Percentiles rank a stretch among this genome's conserved stretches.
Evolutionary conservation across 2,329 filamentous ascomycete species (phyloP).

Genomic region (Leptodontidium sp.): DNA sequence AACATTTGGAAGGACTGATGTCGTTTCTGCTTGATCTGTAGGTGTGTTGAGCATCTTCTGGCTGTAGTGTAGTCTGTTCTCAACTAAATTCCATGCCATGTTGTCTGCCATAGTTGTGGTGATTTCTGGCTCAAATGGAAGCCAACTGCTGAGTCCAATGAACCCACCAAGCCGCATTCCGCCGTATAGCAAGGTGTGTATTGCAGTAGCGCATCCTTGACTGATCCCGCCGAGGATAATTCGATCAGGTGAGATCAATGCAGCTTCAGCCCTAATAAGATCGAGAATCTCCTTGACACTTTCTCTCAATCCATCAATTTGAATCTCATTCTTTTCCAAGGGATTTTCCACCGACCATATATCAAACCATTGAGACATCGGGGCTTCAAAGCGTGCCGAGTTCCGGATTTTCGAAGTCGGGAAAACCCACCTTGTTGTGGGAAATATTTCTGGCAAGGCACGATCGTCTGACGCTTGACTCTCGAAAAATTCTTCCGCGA

Average conservation of each 20-base stretch:
- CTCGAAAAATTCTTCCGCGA: slow-evolving; percentile 52
- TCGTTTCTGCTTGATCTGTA: slow-evolving; percentile 18
- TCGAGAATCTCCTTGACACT: slow-evolving; percentile 48
- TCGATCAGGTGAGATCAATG: slow-evolving; percentile 47
- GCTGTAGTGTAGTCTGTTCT: slow-evolving; percentile 14
- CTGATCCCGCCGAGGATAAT: slow-evolving; percentile 57
- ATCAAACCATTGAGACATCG: slow-evolving; percentile 59
- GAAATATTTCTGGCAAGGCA: slow-evolving; percentile 35
- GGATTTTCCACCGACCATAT: slow-evolving; percentile 54
- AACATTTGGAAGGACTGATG: slow-evolving; percentile 8
- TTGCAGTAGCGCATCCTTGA: slow-evolving; percentile 54
- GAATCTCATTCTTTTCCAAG: slow-evolving; percentile 53
- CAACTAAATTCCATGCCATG: slow-evolving; percentile 17
- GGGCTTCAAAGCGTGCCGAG: slow-evolving; percentile 42
- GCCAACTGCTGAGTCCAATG: slow-evolving; percentile 50
- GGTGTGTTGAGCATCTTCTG: slow-evolving; percentile 11
- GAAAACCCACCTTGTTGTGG: slow-evolving; percentile 36
- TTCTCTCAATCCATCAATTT: slow-evolving; percentile 52
- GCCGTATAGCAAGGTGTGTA: slow-evolving; percentile 49
- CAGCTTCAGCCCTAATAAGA: slow-evolving; percentile 50
- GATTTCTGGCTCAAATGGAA: slow-evolving; percentile 42
- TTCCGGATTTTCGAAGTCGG: slow-evolving; percentile 38
- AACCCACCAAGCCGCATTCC: slow-evolving; percentile 46
- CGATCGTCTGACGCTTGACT: slow-evolving; percentile 43
- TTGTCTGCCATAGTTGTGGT: slow-evolving; percentile 16